Evolutionary conservation across 1,284 basidiomycete species (phyloP), one percentile per base, ranked within the genome.

Genomic region (Apiotrichum laibachii): DNA sequence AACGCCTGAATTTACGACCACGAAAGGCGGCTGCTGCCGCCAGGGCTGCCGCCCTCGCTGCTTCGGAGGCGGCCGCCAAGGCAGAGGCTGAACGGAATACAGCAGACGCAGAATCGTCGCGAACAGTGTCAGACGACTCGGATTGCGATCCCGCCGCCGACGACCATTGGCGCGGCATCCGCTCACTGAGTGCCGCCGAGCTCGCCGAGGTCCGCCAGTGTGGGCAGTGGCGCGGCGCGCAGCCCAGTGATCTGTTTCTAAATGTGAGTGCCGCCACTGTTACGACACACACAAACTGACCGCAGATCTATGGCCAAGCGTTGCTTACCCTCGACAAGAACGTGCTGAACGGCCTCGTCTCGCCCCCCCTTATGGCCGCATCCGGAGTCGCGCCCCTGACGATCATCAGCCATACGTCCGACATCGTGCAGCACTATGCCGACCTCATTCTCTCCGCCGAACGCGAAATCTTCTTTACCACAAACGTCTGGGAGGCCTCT

Each of bases 351-450:
- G 61, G 63, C 16, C 50, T 70, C 1, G 67, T 67, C 31, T 68
- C 70, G 2, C 70, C 70, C 6, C 39, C 60, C 3, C 54, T 72
- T 5, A 56, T 70, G n/a, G 70, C 63, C 6, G 22, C 60, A 7
- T 50, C 18, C 18, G 70, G 66, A 34, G 66, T 69, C 13, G 58
- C 66, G 1, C 67, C 68, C 3, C 54, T 70, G 19, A 66, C 58
- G 31, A 68, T 72, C 65, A 67, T 72, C 59, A 61, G 59, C 12
- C 66, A 68, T 37, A 67, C 69, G 31, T 60, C 67, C 1, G 69
- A 70, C 51, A 71, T 72, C 55, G 69, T 68, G n/a, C 58, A 67
- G 50, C 70, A 72, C 55, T 60, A 69, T 46, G 67, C 67, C 12
- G 63, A 70, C 48, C 33, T 71, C 8, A 68, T 72, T 37, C 63